Conservation (phyloP, 129 eudicot species). For the Kitagawia praeruptora region DNA sequence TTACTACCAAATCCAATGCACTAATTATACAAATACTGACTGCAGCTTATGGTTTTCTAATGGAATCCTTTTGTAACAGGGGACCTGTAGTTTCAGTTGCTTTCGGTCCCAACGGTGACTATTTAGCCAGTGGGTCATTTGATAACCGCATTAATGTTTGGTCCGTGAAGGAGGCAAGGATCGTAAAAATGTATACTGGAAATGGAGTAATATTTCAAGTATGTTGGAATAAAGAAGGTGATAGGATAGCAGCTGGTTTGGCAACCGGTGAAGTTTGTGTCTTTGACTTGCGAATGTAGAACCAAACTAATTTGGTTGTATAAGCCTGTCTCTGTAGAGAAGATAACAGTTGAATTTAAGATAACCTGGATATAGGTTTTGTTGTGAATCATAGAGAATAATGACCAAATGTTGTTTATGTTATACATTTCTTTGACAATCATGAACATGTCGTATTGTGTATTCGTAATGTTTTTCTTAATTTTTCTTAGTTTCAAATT, state of each 20-base stretch:
- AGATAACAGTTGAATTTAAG: no score
- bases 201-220: conserved; percentile 82
- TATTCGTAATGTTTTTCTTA: no score
- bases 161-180: conserved; percentile 76
- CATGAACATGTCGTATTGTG: no score
- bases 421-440: no score
- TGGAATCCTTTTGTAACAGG: conserved; percentile 18
- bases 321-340: no score
- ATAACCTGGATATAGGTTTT: no score
- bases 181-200: conserved; percentile 60
- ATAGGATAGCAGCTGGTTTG: conserved; percentile 70
- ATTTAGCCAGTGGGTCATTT: conserved; percentile 70
- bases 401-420: no score
- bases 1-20: no score
- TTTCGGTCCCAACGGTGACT: conserved; percentile 72
- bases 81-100: conserved; percentile 72
- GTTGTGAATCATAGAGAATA: no score
- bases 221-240: conserved; percentile 92
- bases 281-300: conserved; percentile 66
- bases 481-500: no score
- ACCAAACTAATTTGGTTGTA: background rate
- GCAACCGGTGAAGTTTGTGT: conserved; percentile 55
- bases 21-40: background rate
- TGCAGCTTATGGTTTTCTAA: no score
- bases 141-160: conserved; percentile 69